These are phyloP conservation scores for Coemansia sp. DNA, from an alignment of 192 early-diverging fungal genomes.

Conservation along the genomic window DNA sequence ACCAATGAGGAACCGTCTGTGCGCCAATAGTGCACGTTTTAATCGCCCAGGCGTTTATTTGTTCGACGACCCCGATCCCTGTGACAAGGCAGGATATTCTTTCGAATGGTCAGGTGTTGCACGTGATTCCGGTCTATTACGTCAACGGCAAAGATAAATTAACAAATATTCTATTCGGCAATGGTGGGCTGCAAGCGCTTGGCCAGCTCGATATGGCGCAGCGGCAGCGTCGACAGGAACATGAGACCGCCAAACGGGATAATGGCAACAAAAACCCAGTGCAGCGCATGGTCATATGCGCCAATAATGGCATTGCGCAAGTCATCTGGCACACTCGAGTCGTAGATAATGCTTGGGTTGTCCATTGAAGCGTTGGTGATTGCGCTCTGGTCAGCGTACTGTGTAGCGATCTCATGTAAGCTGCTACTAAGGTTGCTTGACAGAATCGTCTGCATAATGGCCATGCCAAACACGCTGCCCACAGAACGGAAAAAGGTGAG, in stretches of 20 bases:
- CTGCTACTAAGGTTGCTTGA: constrained; percentile 32
- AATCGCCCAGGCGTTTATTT: too few relatives aligned
- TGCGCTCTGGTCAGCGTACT: constrained; percentile 1
- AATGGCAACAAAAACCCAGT: constrained; percentile 55
- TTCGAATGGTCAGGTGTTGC: too few relatives aligned
- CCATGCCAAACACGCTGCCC: constrained; percentile 65
- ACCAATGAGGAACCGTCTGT: too few relatives aligned
- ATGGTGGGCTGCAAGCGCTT: constrained; percentile 27
- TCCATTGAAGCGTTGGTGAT: constrained; percentile 44
- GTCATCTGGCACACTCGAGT: constrained; percentile 29
- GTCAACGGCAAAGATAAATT: too few relatives aligned
- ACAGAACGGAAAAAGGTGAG: constrained; percentile 68
- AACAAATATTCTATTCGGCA: constrained; percentile 14
- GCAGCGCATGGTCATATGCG: constrained; percentile 60
- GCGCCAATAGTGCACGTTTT: too few relatives aligned
- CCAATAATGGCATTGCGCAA: constrained; percentile 52
- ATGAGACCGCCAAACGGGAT: constrained; percentile 57
- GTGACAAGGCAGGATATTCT: too few relatives aligned
- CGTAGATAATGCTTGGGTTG: constrained; percentile 46
- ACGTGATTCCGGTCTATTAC: too few relatives aligned
- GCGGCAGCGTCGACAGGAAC: constrained; percentile 56
- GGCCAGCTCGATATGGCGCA: constrained; percentile 52
- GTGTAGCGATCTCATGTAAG: constrained; percentile 7
- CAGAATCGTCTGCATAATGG: constrained; percentile 61
- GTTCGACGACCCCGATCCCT: too few relatives aligned